A percentile compares a stretch with the other conserved stretches of the same genome.
phyloP scores from a whole-genome alignment of 805 yeast species.

The Candida sonorensis region DNA sequence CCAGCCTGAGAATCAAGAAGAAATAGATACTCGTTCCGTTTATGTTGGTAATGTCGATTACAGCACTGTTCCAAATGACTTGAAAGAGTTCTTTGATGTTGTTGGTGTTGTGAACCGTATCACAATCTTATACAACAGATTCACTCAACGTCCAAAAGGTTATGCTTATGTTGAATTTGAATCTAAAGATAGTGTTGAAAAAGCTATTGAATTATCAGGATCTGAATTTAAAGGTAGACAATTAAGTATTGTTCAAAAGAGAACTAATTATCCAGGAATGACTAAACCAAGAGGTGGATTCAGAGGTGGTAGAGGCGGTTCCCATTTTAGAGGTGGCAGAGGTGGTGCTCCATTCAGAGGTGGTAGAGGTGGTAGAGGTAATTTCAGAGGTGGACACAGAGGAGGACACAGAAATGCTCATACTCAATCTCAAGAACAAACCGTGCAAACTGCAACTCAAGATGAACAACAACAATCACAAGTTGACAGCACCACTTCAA shows the following conservation, averaged over 20 bases:
- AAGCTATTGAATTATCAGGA: constrained; percentile 62
- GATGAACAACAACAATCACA: no score
- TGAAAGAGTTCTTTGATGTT: constrained; percentile 62
- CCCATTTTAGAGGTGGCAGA: constrained; percentile 6
- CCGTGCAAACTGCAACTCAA: no score
- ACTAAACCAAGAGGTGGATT: constrained; percentile 25
- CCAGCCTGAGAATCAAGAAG: constrained; percentile 32
- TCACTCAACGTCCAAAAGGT: constrained; percentile 77
- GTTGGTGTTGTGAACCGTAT: constrained; percentile 75
- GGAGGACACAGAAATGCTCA: no score
- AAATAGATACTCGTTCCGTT: constrained; percentile 68
- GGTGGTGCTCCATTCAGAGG: no score
- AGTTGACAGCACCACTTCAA: no score
- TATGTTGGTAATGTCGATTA: constrained; percentile 85
- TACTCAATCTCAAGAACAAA: no score
- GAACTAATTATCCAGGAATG: constrained; percentile 64
- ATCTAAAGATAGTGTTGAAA: constrained; percentile 49
- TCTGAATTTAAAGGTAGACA: constrained; percentile 58
- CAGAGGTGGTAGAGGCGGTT: constrained; percentile 7
- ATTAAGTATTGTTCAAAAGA: constrained; percentile 62
- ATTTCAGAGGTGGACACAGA: neutral
- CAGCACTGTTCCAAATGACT: constrained; percentile 65
- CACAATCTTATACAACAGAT: constrained; percentile 63
- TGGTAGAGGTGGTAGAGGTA: constrained; percentile 1
- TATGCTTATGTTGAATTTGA: constrained; percentile 81